Evolutionary conservation across 768 basidiomycete species (phyloP).

Genomic region (Hygrophoropsis aurantiaca): DNA sequence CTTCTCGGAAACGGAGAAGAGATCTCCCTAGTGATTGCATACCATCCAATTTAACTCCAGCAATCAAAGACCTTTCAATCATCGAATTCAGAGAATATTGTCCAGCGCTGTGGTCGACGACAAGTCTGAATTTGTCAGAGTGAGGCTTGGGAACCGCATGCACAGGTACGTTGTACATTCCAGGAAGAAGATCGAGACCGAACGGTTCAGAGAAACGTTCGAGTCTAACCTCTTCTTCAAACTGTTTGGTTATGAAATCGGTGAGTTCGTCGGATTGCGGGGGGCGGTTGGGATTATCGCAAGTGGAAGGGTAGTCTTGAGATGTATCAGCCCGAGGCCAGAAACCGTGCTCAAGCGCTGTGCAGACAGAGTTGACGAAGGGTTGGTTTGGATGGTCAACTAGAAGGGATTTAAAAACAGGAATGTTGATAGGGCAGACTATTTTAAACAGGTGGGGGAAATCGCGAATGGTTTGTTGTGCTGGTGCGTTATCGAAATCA

Average conservation of each 20-base stretch:
- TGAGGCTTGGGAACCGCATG: conserved; percentile 37
- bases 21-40: not conserved
- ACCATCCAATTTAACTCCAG: not conserved
- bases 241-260: too few relatives aligned
- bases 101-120: conserved; percentile 24
- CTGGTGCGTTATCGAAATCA: conserved; percentile 12
- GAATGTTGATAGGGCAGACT: conserved; percentile 35
- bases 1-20: not conserved
- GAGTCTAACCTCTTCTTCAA: too few relatives aligned
- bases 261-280: too few relatives aligned
- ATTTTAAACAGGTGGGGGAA: conserved; percentile 36
- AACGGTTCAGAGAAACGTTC: too few relatives aligned
- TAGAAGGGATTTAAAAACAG: conserved; percentile 27
- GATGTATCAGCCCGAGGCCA: conserved; percentile 41
- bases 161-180: conserved; percentile 40
- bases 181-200: too few relatives aligned
- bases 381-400: conserved; percentile 35
- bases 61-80: conserved; percentile 26
- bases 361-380: conserved; percentile 34
- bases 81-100: conserved; percentile 34
- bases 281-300: conserved; percentile 20
- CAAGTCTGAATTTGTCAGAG: too few relatives aligned
- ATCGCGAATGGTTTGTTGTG: conserved; percentile 18
- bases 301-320: conserved; percentile 17
- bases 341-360: conserved; percentile 37